Evolutionary conservation across 1,284 basidiomycete genomes (phyloP).

Genomic region (Trichosporon faecale): DNA sequence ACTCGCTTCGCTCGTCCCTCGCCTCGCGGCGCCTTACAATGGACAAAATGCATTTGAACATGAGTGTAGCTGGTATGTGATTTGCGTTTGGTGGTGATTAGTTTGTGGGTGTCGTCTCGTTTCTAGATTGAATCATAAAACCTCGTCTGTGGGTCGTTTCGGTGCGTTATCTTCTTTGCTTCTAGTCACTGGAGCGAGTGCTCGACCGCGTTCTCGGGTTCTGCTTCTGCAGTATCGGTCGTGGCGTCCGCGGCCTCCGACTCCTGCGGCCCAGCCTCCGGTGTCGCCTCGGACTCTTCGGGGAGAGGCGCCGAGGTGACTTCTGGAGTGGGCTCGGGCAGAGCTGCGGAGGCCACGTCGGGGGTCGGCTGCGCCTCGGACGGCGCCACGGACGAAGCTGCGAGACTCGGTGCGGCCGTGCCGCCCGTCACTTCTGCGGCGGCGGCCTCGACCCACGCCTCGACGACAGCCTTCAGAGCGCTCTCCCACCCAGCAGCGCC

Average conservation of each 20-base stretch:
- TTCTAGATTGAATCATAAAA: no score
- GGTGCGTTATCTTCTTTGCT: background rate
- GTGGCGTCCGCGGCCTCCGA: background rate
- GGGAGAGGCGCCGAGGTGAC: background rate
- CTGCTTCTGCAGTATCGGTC: background rate
- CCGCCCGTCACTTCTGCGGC: conserved; percentile 29
- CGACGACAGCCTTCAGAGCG: conserved; percentile 33
- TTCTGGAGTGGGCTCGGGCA: background rate
- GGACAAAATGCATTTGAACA: conserved; percentile 9
- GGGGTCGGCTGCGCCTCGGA: background rate
- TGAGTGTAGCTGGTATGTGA: background rate
- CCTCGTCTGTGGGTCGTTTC: no score
- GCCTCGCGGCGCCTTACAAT: background rate
- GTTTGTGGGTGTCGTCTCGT: background rate
- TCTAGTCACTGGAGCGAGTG: background rate
- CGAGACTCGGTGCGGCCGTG: background rate
- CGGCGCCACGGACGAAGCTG: background rate
- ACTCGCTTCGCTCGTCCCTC: no score
- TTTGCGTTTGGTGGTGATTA: background rate
- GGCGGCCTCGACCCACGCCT: conserved; percentile 39
- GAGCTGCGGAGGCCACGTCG: background rate
- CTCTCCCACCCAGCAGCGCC: conserved; percentile 38
- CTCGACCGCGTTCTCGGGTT: background rate
- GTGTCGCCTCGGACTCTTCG: background rate
- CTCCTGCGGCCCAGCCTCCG: no score